Base-by-base conservation (phyloP, 208 protist genomes). In the Trypanosoma scelopori region DNA sequence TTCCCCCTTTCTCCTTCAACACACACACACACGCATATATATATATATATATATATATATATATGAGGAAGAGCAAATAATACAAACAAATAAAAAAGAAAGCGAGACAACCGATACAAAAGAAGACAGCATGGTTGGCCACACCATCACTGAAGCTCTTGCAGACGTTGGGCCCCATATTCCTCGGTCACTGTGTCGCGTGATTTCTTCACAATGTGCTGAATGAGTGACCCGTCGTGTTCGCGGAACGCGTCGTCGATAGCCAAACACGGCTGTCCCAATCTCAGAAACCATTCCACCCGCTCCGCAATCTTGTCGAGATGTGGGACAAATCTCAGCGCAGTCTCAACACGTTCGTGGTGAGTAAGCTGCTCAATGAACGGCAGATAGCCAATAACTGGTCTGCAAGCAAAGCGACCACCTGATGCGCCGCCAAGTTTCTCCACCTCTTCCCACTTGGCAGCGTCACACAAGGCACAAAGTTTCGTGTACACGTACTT, bases 211-310 rank as follows among this genome's bases (percentile, higher is more conserved):
- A 85, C 59, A 7, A 86, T 69, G n/a, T 82, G 71, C 45, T 75
- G 46, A 59, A 89, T 78, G 15, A 89, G 60, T 1, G 53, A 57
- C 7, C 35, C 37, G 47, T 74, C 78, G 30, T 64, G 37, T 15
- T 61, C 74, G 39, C 58, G 69, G 58, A 74, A 80, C 1, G 77
- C 79, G 51, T 74, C 79, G 68, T 84, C 80, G 20, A 84, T 57
- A 27, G 77, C 84, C 69, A 79, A 74, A 20, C 69, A n/a, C 0
- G 69, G 78, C 1, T 67, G 56, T 15, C 64, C 73, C 1, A 89
- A 20, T 37, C 48, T 55, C 71, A 89, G 70, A 70, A 78, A 84
- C 74, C 75, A 71, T 55, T 78, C 68, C 23, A 89, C 72, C 23
- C 83, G 65, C 53, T 63, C 45, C 7, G 12, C 23, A 30, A 71